Base-by-base conservation (phyloP, 163 green algal genomes). In the Coccomyxa subellipsoidea region DNA sequence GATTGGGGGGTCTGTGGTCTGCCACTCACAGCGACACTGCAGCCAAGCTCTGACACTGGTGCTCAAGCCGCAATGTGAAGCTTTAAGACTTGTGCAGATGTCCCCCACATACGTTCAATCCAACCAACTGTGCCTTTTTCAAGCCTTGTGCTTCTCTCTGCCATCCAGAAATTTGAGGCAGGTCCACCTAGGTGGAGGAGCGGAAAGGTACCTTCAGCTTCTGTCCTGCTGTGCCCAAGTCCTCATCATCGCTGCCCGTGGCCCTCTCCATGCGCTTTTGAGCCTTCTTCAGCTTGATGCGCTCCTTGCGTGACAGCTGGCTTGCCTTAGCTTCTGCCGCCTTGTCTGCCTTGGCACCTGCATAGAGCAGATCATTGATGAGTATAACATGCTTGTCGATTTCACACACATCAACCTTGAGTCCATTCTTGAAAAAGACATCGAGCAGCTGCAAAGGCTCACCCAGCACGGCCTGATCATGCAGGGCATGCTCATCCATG, bases 401-500 rank as follows among this genome's bases (percentile, higher is more conserved):
- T n/a, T n/a, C n/a, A n/a, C n/a, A n/a, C n/a, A n/a, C n/a, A n/a
- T n/a, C n/a, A n/a, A n/a, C n/a, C n/a, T n/a, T n/a, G n/a, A n/a
- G n/a, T n/a, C n/a, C n/a, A n/a, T n/a, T n/a, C n/a, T n/a, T n/a
- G n/a, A n/a, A n/a, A n/a, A n/a, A n/a, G n/a, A n/a, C n/a, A n/a
- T n/a, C n/a, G n/a, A 70, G 38, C 36, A 10, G 36, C 18, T 40
- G 32, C 40, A 59, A 53, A 29, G 8, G 15, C 80, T 79, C 31
- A 81, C 81, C 81, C 69, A 81, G 5, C 32, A 40, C 29, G 18
- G 81, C 69, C 31, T 39, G 76, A 38, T 85, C 81, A 23, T 69
- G 69, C 47, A 95, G 81, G 1, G 85, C 85, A 0, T 79, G 82
- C 37, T 98, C 95, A 66, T 98, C 95, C 93, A 98, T 92, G 34